Percentiles rank a stretch among this genome's conserved stretches.
Evolutionary conservation across 148 eudicot species (phyloP).

Genomic region (Rhododendron vialii): DNA sequence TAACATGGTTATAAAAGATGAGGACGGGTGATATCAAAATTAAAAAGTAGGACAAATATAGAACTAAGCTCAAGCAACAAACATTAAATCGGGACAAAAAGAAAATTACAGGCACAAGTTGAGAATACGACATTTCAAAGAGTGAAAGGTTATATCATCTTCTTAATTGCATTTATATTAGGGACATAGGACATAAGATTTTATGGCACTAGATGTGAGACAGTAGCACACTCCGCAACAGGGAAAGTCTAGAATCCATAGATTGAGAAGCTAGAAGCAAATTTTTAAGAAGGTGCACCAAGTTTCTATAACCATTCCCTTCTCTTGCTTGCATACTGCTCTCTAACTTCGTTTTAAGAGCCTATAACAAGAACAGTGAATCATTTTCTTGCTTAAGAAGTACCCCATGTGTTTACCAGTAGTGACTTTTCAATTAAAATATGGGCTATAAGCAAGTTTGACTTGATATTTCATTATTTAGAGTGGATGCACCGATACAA

Average conservation of each 20-base stretch:
- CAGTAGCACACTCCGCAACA: background rate
- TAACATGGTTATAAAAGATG: background rate
- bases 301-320: background rate
- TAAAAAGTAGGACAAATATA: background rate
- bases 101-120: background rate
- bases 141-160: background rate
- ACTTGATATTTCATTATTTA: background rate
- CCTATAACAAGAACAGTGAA: background rate
- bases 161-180: background rate
- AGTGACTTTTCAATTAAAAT: background rate
- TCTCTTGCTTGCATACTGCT: background rate
- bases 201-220: background rate
- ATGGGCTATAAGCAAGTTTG: background rate
- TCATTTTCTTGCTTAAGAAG: background rate
- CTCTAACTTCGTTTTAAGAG: background rate
- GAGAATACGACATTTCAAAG: background rate
- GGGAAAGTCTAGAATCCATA: background rate
- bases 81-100: conserved; percentile 5
- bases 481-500: background rate
- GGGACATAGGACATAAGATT: background rate
- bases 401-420: background rate
- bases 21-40: background rate
- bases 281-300: background rate
- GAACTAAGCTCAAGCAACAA: conserved; percentile 3
- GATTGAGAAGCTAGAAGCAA: background rate